Evolutionary conservation across 192 early-diverging fungal species (phyloP), one percentile per base, ranked within the genome.

Genomic region (Coemansia sp.): DNA sequence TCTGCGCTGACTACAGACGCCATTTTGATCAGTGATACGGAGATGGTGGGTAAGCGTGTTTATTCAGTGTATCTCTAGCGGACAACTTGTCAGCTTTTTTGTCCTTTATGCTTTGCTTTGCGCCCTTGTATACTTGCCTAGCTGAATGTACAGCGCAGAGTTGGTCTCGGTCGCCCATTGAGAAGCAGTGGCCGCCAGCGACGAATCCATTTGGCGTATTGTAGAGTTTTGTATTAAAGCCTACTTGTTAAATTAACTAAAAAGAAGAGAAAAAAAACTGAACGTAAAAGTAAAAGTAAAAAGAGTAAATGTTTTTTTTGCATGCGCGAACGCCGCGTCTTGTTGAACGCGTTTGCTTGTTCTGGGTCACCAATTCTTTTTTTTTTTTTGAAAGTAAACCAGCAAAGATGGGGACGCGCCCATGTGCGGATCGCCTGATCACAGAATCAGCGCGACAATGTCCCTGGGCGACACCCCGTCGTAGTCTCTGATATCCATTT

Each of bases 401-500:
- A n/a, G n/a, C n/a, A n/a, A n/a, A n/a, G n/a, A n/a, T n/a, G n/a
- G n/a, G n/a, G n/a, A n/a, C n/a, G n/a, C n/a, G n/a, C n/a, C n/a
- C n/a, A n/a, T n/a, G n/a, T n/a, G n/a, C 6, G 5, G 19, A 45
- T 53, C 50, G 18, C 50, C 24, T 23, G 22, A 60, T 60, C 46
- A 71, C 20, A 71, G 58, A 2, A 78, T 69, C 52, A 78, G 28
- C 24, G 69, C 59, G 3, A 78, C 75, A 48, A 78, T 78, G 25
- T 78, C 75, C 13, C 75, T 60, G 1, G 75, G 70, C n/a, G 75
- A 78, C 25, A 78, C 70, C 5, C 75, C 75, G 24, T 78, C 75
- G 34, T 78, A 67, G 34, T 78, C 75, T 29, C 24, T 55, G 13
- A 72, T 69, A 46, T 78, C 75, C 75, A 78, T 69, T 1, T 50